Evolutionary conservation across 148 eudicot genomes (phyloP), one percentile per base, ranked within the genome.

Genomic region (Nepenthes mirabilis): DNA sequence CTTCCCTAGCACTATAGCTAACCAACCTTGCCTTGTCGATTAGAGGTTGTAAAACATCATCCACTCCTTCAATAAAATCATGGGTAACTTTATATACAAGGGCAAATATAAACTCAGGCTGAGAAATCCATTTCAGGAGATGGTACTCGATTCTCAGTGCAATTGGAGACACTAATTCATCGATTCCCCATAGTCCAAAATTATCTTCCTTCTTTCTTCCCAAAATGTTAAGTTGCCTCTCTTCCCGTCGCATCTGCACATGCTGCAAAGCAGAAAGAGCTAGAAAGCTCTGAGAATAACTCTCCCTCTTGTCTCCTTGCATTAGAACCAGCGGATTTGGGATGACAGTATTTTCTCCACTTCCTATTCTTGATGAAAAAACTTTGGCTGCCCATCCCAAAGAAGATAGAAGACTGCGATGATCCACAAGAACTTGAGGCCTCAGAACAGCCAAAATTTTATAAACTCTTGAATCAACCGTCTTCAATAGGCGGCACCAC

Each of bases 1-100:
- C 68, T 77, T 81, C 85, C 66, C 75, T 78, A 37, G 85, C 85
- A 72, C 85, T 77, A 63, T 66, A 78, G 43, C 78, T 75, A 7
- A 67, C 67, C 55, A 81, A 61, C 53, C 72, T 72, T n/a, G 80
- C 82, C 69, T 47, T 70, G 70, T 78, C 85, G 64, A 81, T 78
- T 12, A 81, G 69, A 61, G 83, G 83, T 71, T 80, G 83, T 64
- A 80, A 65, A 62, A 80, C 78, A 73, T 73, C 80, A 57, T 80
- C 83, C 45, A 76, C 72, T 37, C 78, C 83, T 57, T 57, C 57
- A 33, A 70, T 70, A 60, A 80, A 80, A 76, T 80, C 83, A 68
- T 60, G 75, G 1, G 72, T 76, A 32, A 80, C 68, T 56, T 80
- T 80, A 60, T 73, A 65, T 35, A 80, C 71, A 62, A 80, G 83